Conservation (phyloP, 169 alveolate genomes). For the Theileria annulata region DNA sequence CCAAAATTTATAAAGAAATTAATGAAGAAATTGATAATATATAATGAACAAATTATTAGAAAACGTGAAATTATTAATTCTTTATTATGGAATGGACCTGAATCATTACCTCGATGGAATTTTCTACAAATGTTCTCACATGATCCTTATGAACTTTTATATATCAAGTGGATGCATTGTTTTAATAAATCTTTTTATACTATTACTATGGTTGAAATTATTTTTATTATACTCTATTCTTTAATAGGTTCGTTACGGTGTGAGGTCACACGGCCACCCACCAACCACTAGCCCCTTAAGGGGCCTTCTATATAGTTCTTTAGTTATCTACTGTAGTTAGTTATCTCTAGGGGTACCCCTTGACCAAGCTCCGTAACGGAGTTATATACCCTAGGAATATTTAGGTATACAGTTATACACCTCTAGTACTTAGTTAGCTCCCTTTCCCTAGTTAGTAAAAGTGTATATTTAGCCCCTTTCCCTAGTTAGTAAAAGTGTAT, state of each 20-base stretch:
- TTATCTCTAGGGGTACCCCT: no score
- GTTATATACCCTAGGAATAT: no score
- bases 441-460: no score
- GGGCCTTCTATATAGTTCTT: no score
- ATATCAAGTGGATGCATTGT: slow-evolving; percentile 67
- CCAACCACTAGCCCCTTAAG: no score
- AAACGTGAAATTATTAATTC: slow-evolving; percentile 36
- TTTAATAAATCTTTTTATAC: slow-evolving; percentile 45
- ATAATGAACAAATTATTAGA: not conserved
- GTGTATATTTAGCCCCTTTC: no score
- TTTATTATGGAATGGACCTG: slow-evolving; percentile 32
- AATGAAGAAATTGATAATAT: not conserved
- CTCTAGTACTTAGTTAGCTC: no score
- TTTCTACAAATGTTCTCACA: slow-evolving; percentile 40
- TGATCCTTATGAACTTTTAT: slow-evolving; percentile 35
- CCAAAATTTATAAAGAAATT: slow-evolving; percentile 3
- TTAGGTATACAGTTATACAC: no score
- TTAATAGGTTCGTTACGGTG: slow-evolving; percentile 1
- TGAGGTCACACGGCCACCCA: no score
- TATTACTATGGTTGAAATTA: slow-evolving; percentile 27
- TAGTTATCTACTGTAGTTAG: no score
- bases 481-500: no score
- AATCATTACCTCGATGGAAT: slow-evolving; percentile 20
- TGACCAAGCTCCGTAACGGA: no score
- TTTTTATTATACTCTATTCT: slow-evolving; percentile 17